Evolutionary conservation across 225 moss, liverwort and hornwort species (phyloP).

Genomic region (Straminergon stramineum): DNA sequence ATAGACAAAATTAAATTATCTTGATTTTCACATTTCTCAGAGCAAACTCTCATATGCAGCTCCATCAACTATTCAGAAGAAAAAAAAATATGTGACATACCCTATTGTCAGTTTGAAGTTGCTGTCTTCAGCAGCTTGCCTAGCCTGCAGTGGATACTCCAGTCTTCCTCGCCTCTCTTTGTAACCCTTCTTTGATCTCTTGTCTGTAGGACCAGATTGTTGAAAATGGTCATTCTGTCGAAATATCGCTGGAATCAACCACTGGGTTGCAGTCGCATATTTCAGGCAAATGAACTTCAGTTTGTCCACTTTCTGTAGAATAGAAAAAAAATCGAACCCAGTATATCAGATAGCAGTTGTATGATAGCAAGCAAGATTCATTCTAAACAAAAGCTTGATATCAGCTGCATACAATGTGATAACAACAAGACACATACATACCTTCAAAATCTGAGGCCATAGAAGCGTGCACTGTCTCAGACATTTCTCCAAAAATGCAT

Average conservation of each 20-base stretch:
- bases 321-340: background rate
- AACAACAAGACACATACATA: constrained; percentile 2
- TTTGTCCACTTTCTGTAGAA: constrained; percentile 76
- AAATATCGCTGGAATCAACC: constrained; percentile 89
- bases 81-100: constrained; percentile 10
- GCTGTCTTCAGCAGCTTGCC: constrained; percentile 85
- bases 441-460: constrained; percentile 93
- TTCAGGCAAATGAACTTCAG: constrained; percentile 87
- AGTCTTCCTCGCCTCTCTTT: constrained; percentile 57
- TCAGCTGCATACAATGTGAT: background rate
- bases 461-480: constrained; percentile 83
- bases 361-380: background rate
- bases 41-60: background rate
- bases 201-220: constrained; percentile 22
- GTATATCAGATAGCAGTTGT: background rate
- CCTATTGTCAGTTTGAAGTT: constrained; percentile 84
- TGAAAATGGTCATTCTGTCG: constrained; percentile 36
- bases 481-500: constrained; percentile 89
- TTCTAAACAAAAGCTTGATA: background rate
- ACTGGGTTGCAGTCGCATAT: constrained; percentile 86
- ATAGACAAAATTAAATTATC: background rate
- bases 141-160: constrained; percentile 37
- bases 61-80: background rate
- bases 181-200: constrained; percentile 20
- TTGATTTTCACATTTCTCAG: background rate